A percentile compares a stretch with the other conserved stretches of the same genome.
Evolutionary conservation across 305 asterid genomes (phyloP).

Genomic region (Vinca major): DNA sequence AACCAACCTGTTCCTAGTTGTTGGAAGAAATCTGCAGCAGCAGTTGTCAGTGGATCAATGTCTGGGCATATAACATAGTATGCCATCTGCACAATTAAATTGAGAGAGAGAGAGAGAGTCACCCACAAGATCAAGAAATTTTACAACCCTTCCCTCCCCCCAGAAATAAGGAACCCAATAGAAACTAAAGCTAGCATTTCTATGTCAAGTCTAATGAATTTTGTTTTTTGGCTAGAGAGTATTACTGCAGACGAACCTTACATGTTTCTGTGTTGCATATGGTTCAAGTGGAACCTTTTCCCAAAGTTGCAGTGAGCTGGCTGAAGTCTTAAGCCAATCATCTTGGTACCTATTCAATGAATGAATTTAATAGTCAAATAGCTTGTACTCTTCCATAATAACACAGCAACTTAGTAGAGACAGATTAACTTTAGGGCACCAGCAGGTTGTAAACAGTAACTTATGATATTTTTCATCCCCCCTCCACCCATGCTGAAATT

Average conservation of each 20-base stretch:
- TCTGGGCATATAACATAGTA: constrained; percentile 97
- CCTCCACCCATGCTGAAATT: neutral
- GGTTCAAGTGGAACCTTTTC: constrained; percentile 99
- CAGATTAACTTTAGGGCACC: neutral
- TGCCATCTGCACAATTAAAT: constrained; percentile 53
- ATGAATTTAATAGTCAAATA: constrained; percentile 16
- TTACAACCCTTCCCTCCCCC: neutral
- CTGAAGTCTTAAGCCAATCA: constrained; percentile 96
- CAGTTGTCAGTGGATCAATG: constrained; percentile 83
- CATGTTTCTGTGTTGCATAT: constrained; percentile 87
- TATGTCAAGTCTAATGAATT: neutral
- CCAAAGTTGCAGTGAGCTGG: constrained; percentile 83
- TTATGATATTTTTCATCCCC: too few species aligned
- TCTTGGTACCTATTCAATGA: constrained; percentile 75
- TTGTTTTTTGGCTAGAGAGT: constrained; percentile 5
- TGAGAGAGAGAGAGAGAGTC: constrained; percentile 18
- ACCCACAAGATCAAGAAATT: constrained; percentile 9
- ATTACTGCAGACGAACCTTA: constrained; percentile 30
- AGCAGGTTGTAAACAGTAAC: neutral
- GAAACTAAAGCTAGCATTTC: neutral
- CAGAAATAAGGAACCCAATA: neutral
- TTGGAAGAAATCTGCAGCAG: constrained; percentile 92
- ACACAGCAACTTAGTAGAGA: neutral
- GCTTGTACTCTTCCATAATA: too few species aligned
- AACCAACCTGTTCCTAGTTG: constrained; percentile 98